These are phyloP conservation scores for Phytophthora meadii DNA, from an alignment of 352 stramenopile genomes.

Conservation along the genomic window DNA sequence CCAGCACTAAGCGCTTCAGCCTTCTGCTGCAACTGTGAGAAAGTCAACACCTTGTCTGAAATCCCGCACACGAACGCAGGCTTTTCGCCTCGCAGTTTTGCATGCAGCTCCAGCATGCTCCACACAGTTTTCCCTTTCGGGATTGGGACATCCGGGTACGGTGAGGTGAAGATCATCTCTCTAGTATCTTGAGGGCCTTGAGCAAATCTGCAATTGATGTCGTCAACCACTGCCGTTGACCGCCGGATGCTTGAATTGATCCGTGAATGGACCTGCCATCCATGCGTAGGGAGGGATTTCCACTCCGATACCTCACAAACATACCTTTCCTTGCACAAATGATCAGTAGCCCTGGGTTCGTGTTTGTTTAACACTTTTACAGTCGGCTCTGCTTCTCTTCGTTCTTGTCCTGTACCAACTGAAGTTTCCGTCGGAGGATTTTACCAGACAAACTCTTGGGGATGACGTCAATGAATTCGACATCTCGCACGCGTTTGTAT, in stretches of 20 bases:
- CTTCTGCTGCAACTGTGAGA: neutral
- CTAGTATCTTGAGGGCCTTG: neutral
- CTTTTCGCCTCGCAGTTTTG: constrained; percentile 8
- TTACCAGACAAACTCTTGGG: constrained; percentile 92
- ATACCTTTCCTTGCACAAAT: neutral
- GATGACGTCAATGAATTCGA: constrained; percentile 88
- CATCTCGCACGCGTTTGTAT: constrained; percentile 89
- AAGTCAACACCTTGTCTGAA: neutral
- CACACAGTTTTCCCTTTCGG: neutral
- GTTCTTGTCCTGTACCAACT: constrained; percentile 45
- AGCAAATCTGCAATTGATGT: constrained; percentile 13
- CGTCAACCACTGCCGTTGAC: neutral
- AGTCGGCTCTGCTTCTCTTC: constrained; percentile 35
- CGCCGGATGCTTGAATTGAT: constrained; percentile 2
- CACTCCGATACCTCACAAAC: neutral
- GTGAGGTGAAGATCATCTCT: neutral
- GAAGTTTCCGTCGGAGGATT: constrained; percentile 84
- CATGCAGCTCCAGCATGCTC: constrained; percentile 18
- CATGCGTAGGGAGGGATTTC: neutral
- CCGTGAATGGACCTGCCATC: constrained; percentile 1
- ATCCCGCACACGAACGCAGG: neutral
- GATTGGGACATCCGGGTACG: neutral
- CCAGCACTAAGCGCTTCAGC: neutral
- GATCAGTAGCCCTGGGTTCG: neutral
- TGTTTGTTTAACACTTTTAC: constrained; percentile 2